Percentiles rank a stretch among this genome's conserved stretches.
phyloP scores from a whole-genome alignment of 2,329 filamentous ascomycete species.

The Phaeomoniella chlamydospora region DNA sequence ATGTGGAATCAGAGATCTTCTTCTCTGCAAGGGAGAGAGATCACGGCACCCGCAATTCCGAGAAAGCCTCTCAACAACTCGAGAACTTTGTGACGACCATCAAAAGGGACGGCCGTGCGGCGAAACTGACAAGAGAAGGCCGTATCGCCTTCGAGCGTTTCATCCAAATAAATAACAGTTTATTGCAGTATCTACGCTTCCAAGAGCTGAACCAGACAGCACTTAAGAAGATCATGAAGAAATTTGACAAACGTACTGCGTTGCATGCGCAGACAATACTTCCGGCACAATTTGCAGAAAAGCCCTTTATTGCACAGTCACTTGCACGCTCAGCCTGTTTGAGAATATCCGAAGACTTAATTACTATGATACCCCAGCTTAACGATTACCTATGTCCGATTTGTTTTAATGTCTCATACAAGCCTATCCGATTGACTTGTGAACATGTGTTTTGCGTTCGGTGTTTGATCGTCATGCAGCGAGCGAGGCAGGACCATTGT shows the following conservation, averaged over 20 bases:
- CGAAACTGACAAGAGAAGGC: slow-evolving; percentile 46
- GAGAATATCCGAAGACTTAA: slow-evolving; percentile 56
- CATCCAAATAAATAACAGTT: slow-evolving; percentile 54
- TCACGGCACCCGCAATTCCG: slow-evolving; percentile 51
- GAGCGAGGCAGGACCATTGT: slow-evolving; percentile 51
- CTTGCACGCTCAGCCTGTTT: slow-evolving; percentile 65
- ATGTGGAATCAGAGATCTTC: slow-evolving; percentile 67
- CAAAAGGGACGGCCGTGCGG: slow-evolving; percentile 25
- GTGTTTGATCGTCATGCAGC: slow-evolving; percentile 69
- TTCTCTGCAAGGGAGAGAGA: slow-evolving; percentile 64
- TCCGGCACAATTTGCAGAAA: slow-evolving; percentile 4
- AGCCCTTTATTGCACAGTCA: slow-evolving; percentile 38
- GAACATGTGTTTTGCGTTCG: slow-evolving; percentile 70
- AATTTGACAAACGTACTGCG: slow-evolving; percentile 76
- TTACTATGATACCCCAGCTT: slow-evolving; percentile 64
- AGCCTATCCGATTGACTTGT: slow-evolving; percentile 64
- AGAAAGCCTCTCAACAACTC: slow-evolving; percentile 52
- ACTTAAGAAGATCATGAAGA: slow-evolving; percentile 74
- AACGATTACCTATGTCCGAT: slow-evolving; percentile 74
- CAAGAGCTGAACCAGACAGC: slow-evolving; percentile 72
- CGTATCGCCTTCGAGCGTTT: slow-evolving; percentile 52
- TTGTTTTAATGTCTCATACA: slow-evolving; percentile 65
- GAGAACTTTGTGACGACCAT: slow-evolving; percentile 60
- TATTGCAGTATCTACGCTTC: slow-evolving; percentile 71
- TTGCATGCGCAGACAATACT: slow-evolving; percentile 45